Base-by-base conservation (phyloP, 1,284 basidiomycete species). In the Tilletiopsis washingtonensis region DNA sequence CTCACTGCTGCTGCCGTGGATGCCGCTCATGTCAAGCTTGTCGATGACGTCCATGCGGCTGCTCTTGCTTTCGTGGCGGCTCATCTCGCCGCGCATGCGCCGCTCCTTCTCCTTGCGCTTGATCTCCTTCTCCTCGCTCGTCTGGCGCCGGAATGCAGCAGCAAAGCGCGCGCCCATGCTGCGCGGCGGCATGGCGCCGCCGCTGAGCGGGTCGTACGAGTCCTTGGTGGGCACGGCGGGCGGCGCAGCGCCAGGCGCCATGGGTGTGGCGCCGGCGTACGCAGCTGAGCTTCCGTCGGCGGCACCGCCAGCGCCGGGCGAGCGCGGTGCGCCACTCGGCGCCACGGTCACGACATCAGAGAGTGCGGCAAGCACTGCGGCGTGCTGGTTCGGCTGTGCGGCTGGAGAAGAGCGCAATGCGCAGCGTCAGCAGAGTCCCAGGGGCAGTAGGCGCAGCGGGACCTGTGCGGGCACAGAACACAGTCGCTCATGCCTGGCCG, bases 11-110 rank as follows among this genome's bases (percentile, higher is more conserved):
- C 59, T 59, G 9, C 67, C 69, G 32, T 62, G 57, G 41, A 72
- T 54, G 14, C 67, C 69, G 14, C 60, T 62, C 23, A 67, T 52
- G 44, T 72, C 69, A 32, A 72, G 58, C 46, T 64, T 62, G 43
- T 72, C 69, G 47, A 72, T 72, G 40, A 72, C 57, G 42, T 72
- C 69, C 56, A 72, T 64, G 39, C 68, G 57, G 40, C 52, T 62
- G 6, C 50, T 43, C 15, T 47, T 51, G 11, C 52, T 48, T 11
- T 56, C 47, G 39, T 46, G 50, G 45, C 51, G 58, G 48, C 52
- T 54, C 40, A 60, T 61, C 51, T 56, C 57, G 20, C 56, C 53
- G 37, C 60, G 47, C 50, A 65, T 61, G 19, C 62, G 53, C 45
- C 55, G 54, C 34, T 56, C 57, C 45, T 59, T 60, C 15, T 58